Base-by-base conservation (phyloP, 1,284 basidiomycete genomes). In the Ustilago tritici region DNA sequence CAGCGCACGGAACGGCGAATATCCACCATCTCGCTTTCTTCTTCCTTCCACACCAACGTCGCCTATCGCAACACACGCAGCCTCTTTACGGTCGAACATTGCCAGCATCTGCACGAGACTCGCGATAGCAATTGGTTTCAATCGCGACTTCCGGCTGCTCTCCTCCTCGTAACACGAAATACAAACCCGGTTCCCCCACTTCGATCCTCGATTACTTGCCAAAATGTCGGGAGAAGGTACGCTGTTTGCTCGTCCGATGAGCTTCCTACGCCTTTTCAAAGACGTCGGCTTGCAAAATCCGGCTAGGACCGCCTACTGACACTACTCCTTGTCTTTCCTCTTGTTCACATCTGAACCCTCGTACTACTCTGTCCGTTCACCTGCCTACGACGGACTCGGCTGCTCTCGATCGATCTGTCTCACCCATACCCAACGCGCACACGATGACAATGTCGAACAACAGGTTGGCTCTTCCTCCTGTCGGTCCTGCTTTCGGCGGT, bases 401-500 rank as follows among this genome's bases (percentile, higher is more conserved):
- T 28, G 6, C 15, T 12, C 31, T 32, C 31, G 28, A 15, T 31
- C 49, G 2, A 31, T 23, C 4, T 17, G 49, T 23, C 40, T 19
- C 32, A 15, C 23, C 34, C 11, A 15, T 36, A 11, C 23, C 12
- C 53, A 8, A 28, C 11, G 3, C 19, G 4, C 23, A 46, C 28
- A 46, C 41, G 31, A 46, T 17, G 11, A 52, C 40, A 31, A 32
- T 23, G 17, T 2, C 17, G 19, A 55, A 32, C 46, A 54, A 14
- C 64, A 84, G 84, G 83, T 36, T 84, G 84, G 84, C 78, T 85
- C 15, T 85, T 81, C 72, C 78, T 85, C 47, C 68, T 85, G 43
- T 81, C 84, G 56, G 83, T 85, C 57, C 75, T 85, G 65, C 69
- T 85, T 41, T 76, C 84, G 52, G 84, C 84, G 36, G 79, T 79